Conservation (phyloP, 202 grass and related monocot genomes). For the Dendrocalamus latiflorus region DNA sequence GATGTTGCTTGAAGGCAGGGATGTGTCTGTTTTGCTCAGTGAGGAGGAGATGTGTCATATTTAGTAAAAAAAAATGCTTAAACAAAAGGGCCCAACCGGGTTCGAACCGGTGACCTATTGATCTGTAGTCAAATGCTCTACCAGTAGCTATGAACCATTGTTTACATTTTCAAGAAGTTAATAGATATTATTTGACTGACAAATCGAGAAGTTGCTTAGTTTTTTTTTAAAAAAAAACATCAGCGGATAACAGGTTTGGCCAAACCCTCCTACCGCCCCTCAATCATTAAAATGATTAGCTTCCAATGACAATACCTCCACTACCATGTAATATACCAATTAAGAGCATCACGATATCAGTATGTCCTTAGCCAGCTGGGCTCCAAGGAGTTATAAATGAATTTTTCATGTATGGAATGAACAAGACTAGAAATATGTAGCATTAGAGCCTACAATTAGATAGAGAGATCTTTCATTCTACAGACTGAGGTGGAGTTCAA, state of each 20-base stretch:
- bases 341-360: background rate
- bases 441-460: background rate
- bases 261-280: background rate
- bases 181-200: background rate
- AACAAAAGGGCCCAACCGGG: slow-evolving; percentile 40
- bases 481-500: background rate
- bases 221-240: no score
- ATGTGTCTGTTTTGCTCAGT: background rate
- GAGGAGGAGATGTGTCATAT: background rate
- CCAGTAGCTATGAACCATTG: slow-evolving; percentile 58
- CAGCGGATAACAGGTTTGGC: no score
- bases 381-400: background rate
- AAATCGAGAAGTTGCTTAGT: background rate
- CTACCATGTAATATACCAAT: background rate
- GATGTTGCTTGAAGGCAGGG: background rate
- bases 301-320: background rate
- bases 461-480: background rate
- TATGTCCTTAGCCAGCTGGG: background rate
- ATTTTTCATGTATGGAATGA: background rate
- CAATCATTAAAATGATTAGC: background rate
- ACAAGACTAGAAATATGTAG: background rate
- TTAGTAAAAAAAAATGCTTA: background rate
- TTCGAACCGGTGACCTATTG: slow-evolving; percentile 53
- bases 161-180: background rate
- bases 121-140: slow-evolving; percentile 74